Percentiles rank a stretch among this genome's conserved stretches.
Evolutionary conservation across 352 stramenopile genomes (phyloP).

Genomic region (Phytophthora citricola): DNA sequence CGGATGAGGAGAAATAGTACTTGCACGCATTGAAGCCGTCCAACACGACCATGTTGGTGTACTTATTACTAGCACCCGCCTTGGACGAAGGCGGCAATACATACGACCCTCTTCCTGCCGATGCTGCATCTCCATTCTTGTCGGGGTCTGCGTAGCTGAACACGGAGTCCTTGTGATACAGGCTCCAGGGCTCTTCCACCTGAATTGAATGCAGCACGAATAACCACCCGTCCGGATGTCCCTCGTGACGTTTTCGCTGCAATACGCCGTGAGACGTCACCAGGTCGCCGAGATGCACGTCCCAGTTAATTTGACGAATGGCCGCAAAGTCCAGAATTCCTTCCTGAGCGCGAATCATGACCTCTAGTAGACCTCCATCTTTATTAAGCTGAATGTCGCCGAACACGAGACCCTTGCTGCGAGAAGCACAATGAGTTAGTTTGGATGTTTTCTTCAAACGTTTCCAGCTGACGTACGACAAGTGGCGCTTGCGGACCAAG

Average conservation of each 20-base stretch:
- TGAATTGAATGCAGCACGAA: conserved; percentile 55
- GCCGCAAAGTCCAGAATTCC: conserved; percentile 62
- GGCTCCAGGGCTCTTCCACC: conserved; percentile 70
- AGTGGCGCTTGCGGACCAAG: conserved; percentile 82
- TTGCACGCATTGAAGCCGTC: conserved; percentile 87
- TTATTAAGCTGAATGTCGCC: conserved; percentile 74
- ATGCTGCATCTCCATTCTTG: not conserved
- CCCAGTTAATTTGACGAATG: conserved; percentile 82
- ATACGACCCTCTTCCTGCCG: conserved; percentile 50
- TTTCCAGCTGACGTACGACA: conserved; percentile 61
- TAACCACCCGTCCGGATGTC: conserved; percentile 47
- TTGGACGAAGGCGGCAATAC: conserved; percentile 61
- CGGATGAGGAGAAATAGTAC: conserved; percentile 83
- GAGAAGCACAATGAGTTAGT: too few relatives aligned
- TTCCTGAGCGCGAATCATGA: conserved; percentile 81
- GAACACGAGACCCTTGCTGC: conserved; percentile 84
- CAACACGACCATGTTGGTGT: conserved; percentile 86
- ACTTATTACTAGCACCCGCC: conserved; percentile 55
- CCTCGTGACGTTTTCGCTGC: conserved; percentile 46
- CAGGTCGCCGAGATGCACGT: conserved; percentile 76
- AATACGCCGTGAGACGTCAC: conserved; percentile 55
- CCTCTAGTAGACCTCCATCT: conserved; percentile 78
- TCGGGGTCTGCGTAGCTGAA: conserved; percentile 57
- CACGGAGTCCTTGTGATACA: conserved; percentile 50
- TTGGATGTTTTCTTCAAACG: not conserved